Evolutionary conservation across 164 flowering plant genomes (phyloP), one percentile per base, ranked within the genome.

Genomic region (Cinnamomum chago): DNA sequence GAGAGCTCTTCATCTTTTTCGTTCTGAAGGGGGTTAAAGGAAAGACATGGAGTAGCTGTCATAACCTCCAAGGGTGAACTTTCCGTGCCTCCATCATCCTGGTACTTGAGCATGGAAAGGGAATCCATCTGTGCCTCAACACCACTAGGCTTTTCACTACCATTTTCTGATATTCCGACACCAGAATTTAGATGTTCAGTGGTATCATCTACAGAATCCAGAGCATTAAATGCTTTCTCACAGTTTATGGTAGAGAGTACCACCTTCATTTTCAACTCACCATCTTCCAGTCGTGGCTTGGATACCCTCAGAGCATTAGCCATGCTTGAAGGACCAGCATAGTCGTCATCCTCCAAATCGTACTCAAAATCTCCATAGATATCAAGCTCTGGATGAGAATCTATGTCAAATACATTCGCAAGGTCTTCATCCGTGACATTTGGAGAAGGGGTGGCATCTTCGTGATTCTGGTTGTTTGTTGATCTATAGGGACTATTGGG

Each of bases 361-460:
- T 93, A 91, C 80, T 90, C 98, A 74, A 91, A 92, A 83, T 92
- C 98, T 68, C 99, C 97, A 84, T 90, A 93, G 70, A 92, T 93
- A 81, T 93, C 97, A 69, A 86, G 76, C 24, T 91, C 97, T 24
- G 89, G 82, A 74, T 83, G 86, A 77, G 86, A 82, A 84, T 87
- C 95, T 72, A 87, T 81, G 73, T 95, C 95, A 68, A 92, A 77
- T 65, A 91, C 80, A 84, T 84, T 85, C 35, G 82, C 89, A 62
- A 86, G 86, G 27, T 71, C 82, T 58, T 85, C 87, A 40, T 85
- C 88, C 58, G 20, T 69, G n/a, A 40, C 20, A 35, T 68, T 65
- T 33, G 1, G 23, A 24, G 77, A 60, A 65, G 68, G 70, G 52
- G n/a, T n/a, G n/a, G 69, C 81, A 73, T 74, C 81, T 17, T 74